Base-by-base conservation (phyloP, 2,329 filamentous ascomycete genomes). In the Cladophialophora carrionii region DNA sequence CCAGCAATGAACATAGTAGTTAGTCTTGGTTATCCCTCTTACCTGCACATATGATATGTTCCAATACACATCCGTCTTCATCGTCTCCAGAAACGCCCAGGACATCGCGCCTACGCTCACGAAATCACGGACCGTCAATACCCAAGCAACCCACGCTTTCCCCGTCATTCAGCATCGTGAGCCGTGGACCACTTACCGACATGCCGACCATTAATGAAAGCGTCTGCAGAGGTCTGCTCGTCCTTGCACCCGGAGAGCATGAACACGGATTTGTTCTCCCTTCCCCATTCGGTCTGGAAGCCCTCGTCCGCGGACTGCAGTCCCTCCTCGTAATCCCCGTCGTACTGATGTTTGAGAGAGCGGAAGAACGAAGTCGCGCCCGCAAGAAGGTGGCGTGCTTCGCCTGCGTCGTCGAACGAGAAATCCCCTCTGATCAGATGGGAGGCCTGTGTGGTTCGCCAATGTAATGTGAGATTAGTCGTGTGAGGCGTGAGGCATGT, bases 331-430 rank as follows among this genome's bases (percentile, higher is more conserved):
- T 78, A 75, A 6, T 72, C 72, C 54, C 82, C 75, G 58, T 80
- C 84, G 83, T 22, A 62, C 54, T 68, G 31, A 54, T 82, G 76
- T 63, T 81, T 67, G 34, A 70, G 55, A 4, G 56, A 49, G 22
- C 63, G 78, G 75, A 85, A 86, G 72, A 87, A 86, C 55, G 76
- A 77, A 0, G 79, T 82, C 2, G 84, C 84, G 46, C 83, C 83
- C 0, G 80, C 83, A 32, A 85, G 78, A 5, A 87, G 74, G 69
- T 83, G 77, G 65, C 80, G 75, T 22, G 84, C 84, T 65, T 85
- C 83, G 10, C 78, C 77, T 2, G 85, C 61, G 61, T 82, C 55
- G 48, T 68, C 43, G 59, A 66, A 62, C 2, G 64, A 14, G 34
- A 84, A 83, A 17, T 82, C 82, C 3, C 83, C 82, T 26, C 79